Evolutionary conservation across 2,329 filamentous ascomycete genomes (phyloP).

Genomic region (Fusarium ambrosium): DNA sequence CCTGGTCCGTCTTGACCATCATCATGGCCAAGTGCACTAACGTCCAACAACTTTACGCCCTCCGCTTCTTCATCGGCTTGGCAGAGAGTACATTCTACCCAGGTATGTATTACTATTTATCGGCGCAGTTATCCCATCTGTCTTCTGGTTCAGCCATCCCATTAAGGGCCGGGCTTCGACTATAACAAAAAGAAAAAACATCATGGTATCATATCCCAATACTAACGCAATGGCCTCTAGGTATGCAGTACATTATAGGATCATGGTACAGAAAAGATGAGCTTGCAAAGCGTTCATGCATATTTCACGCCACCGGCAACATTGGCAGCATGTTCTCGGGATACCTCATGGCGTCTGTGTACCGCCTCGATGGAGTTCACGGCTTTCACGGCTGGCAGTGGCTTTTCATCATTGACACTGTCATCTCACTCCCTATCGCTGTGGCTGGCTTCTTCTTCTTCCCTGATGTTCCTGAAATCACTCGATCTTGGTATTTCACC

Average conservation of each 20-base stretch:
- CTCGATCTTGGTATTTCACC: slow-evolving; percentile 47
- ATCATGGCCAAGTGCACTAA: slow-evolving; percentile 55
- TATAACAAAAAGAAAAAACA: background rate
- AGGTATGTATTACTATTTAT: slow-evolving; percentile 49
- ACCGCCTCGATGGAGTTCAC: slow-evolving; percentile 54
- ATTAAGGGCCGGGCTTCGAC: background rate
- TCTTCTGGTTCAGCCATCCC: too few relatives aligned
- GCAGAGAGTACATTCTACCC: slow-evolving; percentile 56
- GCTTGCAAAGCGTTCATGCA: slow-evolving; percentile 57
- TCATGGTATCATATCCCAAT: background rate
- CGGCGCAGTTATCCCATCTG: background rate
- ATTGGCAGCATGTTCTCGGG: slow-evolving; percentile 48
- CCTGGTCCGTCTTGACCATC: slow-evolving; percentile 51
- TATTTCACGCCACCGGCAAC: slow-evolving; percentile 54
- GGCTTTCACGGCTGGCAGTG: slow-evolving; percentile 64
- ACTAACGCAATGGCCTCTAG: slow-evolving; percentile 26
- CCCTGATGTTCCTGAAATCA: slow-evolving; percentile 50
- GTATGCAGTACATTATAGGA: slow-evolving; percentile 56
- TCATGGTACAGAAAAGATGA: slow-evolving; percentile 60
- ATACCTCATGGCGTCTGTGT: slow-evolving; percentile 57
- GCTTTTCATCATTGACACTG: slow-evolving; percentile 53
- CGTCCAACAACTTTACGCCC: slow-evolving; percentile 53
- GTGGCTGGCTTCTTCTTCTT: slow-evolving; percentile 51
- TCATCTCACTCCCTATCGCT: slow-evolving; percentile 53
- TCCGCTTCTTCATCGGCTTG: slow-evolving; percentile 60